Base-by-base conservation (phyloP, 768 basidiomycete genomes). In the Rhodocollybia butyracea region DNA sequence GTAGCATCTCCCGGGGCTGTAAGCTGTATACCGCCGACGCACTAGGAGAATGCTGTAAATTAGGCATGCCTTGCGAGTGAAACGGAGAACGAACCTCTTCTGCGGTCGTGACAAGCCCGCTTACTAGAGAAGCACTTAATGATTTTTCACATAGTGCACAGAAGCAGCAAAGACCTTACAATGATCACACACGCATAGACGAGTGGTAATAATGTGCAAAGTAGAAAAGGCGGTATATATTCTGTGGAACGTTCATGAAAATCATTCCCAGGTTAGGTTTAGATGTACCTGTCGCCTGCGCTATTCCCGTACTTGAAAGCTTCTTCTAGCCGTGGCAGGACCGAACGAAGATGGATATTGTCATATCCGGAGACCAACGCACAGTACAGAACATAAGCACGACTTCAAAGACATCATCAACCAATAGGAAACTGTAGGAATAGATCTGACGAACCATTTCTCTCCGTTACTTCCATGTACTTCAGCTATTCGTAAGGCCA, bases 401-500 rank as follows among this genome's bases (percentile, higher is more conserved):
- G 83, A 59, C 85, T 86, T 54, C 24, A 21, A 13, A 55, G 47
- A 51, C 5, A 50, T 12, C n/a, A 19, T 43, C 38, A 31, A 50
- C 32, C 40, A 32, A 46, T 46, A 56, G 34, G 17, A 64, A 43
- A 41, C 56, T 43, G 36, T 17, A 24, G 12, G 7, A 21, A 5
- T 11, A 22, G 21, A 22, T 12, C 15, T 21, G n/a, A 31, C 70
- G 51, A 34, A 85, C 86, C 86, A 88, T 76, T 86, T 86, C 64
- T 87, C 86, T 47, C 78, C 78, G 48, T 75, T 83, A 22, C 74
- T 80, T 30, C 86, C 86, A 64, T 86, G 74, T 22, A 71, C 73
- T 41, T 88, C 83, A 19, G 86, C 86, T n/a, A 89, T 83, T 42
- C 77, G 78, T 38, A 90, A 65, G 7, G 84, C 86, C 42, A 89